phyloP scores from a whole-genome alignment of 805 yeast genomes.

The Tetrapisispora arboricola region DNA sequence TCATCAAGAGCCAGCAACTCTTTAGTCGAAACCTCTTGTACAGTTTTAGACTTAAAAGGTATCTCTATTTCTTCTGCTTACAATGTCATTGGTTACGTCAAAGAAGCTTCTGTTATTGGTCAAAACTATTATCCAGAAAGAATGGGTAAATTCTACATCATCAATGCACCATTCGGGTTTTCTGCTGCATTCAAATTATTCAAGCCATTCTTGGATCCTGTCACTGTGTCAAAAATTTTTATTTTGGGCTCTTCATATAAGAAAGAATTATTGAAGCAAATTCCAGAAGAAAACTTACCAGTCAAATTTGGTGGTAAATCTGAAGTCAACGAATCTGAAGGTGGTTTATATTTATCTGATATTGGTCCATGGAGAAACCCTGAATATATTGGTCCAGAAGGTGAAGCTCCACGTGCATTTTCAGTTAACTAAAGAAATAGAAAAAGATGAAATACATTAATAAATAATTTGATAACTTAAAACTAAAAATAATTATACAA shows the following conservation, averaged over 20 bases:
- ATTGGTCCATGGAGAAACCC: constrained; percentile 97
- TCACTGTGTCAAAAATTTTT: constrained; percentile 89
- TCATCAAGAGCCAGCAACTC: constrained; percentile 73
- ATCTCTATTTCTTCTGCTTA: constrained; percentile 77
- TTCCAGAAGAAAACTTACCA: constrained; percentile 90
- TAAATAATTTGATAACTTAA: not conserved
- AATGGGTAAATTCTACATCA: constrained; percentile 94
- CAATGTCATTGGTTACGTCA: constrained; percentile 77
- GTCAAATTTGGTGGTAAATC: constrained; percentile 81
- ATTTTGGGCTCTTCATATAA: constrained; percentile 73
- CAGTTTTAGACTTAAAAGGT: constrained; percentile 90
- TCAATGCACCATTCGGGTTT: constrained; percentile 97
- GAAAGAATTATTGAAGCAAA: constrained; percentile 78
- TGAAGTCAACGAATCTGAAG: constrained; percentile 51
- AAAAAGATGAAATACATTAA: not conserved
- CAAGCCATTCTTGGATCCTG: constrained; percentile 94
- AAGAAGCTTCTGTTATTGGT: constrained; percentile 88
- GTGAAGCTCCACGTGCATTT: constrained; percentile 70
- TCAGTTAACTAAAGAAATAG: constrained; percentile 7
- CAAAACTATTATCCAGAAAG: constrained; percentile 98
- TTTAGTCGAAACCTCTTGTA: constrained; percentile 91
- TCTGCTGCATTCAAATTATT: constrained; percentile 85
- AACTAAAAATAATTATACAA: not conserved
- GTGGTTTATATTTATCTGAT: constrained; percentile 81
- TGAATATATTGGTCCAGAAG: constrained; percentile 85